These are phyloP conservation scores for Corymbia citriodora DNA, from an alignment of 441 rosid genomes.

Conservation along the genomic window DNA sequence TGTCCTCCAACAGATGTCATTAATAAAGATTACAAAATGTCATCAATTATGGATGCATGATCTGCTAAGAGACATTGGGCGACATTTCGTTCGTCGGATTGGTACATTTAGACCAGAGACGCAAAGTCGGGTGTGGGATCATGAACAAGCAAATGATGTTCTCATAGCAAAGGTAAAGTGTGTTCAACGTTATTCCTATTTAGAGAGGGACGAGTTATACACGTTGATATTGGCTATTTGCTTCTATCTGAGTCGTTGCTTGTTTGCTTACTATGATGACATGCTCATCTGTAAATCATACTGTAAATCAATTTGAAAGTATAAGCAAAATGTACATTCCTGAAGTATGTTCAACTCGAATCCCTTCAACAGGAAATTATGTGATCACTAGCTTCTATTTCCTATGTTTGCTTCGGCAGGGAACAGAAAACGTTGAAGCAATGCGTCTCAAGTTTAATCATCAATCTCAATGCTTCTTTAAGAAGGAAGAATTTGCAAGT, in stretches of 20 bases:
- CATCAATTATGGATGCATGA: background rate
- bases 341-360: background rate
- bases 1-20: background rate
- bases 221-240: background rate
- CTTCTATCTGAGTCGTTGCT: background rate
- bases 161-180: background rate
- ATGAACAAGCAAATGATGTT: background rate
- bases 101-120: background rate
- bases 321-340: background rate
- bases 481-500: background rate
- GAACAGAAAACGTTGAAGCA: background rate
- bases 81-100: accelerated
- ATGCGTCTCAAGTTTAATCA: background rate
- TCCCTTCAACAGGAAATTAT: background rate
- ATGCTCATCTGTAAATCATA: background rate
- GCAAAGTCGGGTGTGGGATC: background rate
- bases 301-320: background rate
- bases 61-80: background rate
- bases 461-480: accelerated
- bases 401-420: accelerated
- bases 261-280: background rate
- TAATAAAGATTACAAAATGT: background rate
- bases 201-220: background rate
- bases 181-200: background rate
- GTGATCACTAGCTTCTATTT: background rate